A percentile compares a stretch with the other conserved stretches of the same genome.
phyloP scores from a whole-genome alignment of 345 rosid species.

The Eucalyptus viminalis region DNA sequence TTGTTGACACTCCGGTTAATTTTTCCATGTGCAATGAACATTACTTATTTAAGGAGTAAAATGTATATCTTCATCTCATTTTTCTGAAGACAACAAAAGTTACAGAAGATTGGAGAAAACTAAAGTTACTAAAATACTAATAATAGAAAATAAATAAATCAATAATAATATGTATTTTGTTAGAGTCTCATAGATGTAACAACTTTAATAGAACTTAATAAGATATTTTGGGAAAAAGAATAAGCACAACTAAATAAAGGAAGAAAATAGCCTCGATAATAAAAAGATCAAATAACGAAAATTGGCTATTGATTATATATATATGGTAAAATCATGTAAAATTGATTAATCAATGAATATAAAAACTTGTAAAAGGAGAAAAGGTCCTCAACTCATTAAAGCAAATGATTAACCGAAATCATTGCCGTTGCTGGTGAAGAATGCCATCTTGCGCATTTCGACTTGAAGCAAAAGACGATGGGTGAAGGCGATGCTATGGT shows the following conservation, averaged over 20 bases:
- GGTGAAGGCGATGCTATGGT: not conserved
- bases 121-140: not conserved
- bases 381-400: not conserved
- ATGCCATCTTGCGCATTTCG: not conserved
- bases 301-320: not conserved
- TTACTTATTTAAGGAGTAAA: not conserved
- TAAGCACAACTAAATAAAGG: not conserved
- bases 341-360: not conserved
- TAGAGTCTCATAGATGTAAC: not conserved
- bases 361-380: not conserved
- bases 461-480: not conserved
- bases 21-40: not conserved
- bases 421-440: not conserved
- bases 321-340: not conserved
- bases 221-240: not conserved
- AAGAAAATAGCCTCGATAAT: not conserved
- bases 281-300: not conserved
- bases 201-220: not conserved
- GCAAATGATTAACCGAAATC: not conserved
- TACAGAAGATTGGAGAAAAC: not conserved
- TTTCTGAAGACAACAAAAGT: not conserved
- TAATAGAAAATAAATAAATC: not conserved
- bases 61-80: not conserved
- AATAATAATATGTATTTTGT: not conserved
- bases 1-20: not conserved